Base-by-base conservation (phyloP, 305 asterid genomes). In the Lippia alba region DNA sequence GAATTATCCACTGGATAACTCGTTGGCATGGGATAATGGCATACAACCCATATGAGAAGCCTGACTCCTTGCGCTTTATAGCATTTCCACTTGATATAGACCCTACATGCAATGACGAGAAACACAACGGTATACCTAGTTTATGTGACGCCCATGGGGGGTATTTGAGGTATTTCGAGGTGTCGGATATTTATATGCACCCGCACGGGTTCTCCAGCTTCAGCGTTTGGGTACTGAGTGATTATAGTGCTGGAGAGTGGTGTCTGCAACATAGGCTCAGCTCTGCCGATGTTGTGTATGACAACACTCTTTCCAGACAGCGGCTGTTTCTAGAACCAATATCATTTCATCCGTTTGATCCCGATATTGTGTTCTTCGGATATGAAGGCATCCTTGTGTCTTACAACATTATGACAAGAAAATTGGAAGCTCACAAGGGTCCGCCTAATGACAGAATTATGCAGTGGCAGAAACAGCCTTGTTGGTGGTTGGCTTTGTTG, bases 1-100 rank as follows among this genome's bases (percentile, higher is more conserved):
- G 51, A 11, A 39, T 8, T 67, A 10, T 67, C 30, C 73, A 55
- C 19, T 67, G 73, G 73, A 8, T 67, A 41, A 12, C 18, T 20
- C 3, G 4, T 0, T 3, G 4, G 0, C n/a, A 56, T 6, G 64
- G 44, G 10, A 50, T 65, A 12, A 32, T 65, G 7, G 58, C 59
- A 15, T 64, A 46, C 24, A 56, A 64, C 11, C 70, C 56, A 14
- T 15, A 56, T 30, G 8, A 24, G 10, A 24, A n/a, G 6, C 58
- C 58, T 8, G 41, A 50, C 10, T 11, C 2, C 5, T n/a, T 65
- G 15, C 60, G 60, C 49, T n/a, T 65, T 33, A 65, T 65, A 32
- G 5, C 34, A n/a, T 30, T 33, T 15, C 70, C 70, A 30, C 16
- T 49, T 32, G 45, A 14, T 46, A 33, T 20, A 12, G 69, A 9